Evolutionary conservation across 495 filamentous ascomycete genomes (phyloP).

Genomic region (Xylaria intraflava): DNA sequence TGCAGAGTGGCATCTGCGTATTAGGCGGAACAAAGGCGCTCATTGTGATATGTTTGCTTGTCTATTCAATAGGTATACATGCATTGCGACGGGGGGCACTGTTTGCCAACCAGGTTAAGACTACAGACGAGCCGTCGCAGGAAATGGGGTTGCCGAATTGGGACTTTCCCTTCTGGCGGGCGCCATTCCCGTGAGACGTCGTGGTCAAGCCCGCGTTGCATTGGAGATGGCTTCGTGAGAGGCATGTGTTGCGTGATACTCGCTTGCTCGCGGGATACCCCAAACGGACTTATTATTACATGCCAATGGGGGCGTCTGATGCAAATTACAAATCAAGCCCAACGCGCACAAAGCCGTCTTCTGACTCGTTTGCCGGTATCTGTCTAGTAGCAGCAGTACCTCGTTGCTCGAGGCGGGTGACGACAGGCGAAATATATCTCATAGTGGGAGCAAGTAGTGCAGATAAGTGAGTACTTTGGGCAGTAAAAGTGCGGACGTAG

Average conservation of each 20-base stretch:
- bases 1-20: slow-evolving; percentile 53
- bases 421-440: not conserved
- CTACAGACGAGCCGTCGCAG: too few relatives aligned
- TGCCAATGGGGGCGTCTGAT: not conserved
- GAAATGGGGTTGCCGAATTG: not conserved
- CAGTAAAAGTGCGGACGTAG: not conserved
- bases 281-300: not conserved
- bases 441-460: not conserved
- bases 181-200: not conserved
- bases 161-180: not conserved
- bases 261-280: slow-evolving; percentile 1
- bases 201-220: not conserved
- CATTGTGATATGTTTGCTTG: too few relatives aligned
- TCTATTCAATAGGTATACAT: too few relatives aligned
- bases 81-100: too few relatives aligned
- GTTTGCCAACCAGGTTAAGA: too few relatives aligned
- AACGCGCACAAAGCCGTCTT: not conserved
- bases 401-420: not conserved
- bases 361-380: not conserved
- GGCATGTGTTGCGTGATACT: too few relatives aligned
- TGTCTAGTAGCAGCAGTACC: not conserved
- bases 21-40: slow-evolving; percentile 21
- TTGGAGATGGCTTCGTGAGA: not conserved
- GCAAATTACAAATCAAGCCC: not conserved
- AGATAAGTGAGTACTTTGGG: not conserved